Base-by-base conservation (phyloP, 2,329 filamentous ascomycete species). In the Pseudogymnoascus sp. region DNA sequence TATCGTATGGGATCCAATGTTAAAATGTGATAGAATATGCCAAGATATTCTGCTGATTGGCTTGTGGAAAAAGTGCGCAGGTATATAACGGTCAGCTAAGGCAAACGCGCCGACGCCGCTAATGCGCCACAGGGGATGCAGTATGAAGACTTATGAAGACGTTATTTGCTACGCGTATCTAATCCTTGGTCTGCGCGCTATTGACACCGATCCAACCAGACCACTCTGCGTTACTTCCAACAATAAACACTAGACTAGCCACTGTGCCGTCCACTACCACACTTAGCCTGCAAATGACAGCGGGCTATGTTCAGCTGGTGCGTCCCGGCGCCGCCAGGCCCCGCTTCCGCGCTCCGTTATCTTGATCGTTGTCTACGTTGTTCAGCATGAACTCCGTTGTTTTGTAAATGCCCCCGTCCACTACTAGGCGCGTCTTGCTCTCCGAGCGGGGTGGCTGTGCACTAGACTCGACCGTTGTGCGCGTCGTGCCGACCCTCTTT, bases 401-500 rank as follows among this genome's bases (percentile, higher is more conserved):
- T 56, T 56, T 56, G 50, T 56, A 56, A 35, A 56, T 56, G n/a
- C 50, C 50, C 16, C 50, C 28, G 14, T 56, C 50, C 11, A 56
- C 5, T 6, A 56, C 50, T 35, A 56, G 50, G 2, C 16, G 28
- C n/a, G 50, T 56, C 28, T 56, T 56, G 28, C 50, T 56, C 50
- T 56, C 50, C 28, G 50, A 56, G 1, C 50, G 50, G 5, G 18
- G 50, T 56, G 50, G 50, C 50, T 35, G 50, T 56, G 16, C 5
- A n/a, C 28, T 4, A 4, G 50, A 33, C 28, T 56, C 50, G 2
- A 56, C 50, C 11, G 50, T 56, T 56, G 50, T 56, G n/a, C 50
- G 25, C 28, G 50, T 53, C 16, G 47, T 56, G 16, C 50, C 28
- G 5, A 33, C 28, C 28, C 28, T 56, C n/a, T 33, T 56, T 21